Percentiles rank a stretch among this genome's conserved stretches.
These are phyloP conservation scores for Penicillium hordei DNA, from an alignment of 2,329 filamentous ascomycete genomes.

Conservation along the genomic window DNA sequence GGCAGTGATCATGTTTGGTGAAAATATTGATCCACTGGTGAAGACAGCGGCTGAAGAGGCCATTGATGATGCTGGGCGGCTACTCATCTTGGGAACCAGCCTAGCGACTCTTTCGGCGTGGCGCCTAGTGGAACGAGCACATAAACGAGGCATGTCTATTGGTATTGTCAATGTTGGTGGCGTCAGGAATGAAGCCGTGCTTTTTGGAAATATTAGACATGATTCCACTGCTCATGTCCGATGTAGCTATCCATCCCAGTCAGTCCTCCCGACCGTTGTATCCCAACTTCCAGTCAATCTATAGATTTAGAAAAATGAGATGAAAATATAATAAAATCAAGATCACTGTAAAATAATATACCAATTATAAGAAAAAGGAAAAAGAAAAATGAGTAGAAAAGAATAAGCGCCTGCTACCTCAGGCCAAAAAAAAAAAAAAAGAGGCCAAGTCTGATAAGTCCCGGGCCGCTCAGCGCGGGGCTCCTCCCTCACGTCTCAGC, in stretches of 20 bases:
- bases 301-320: neutral
- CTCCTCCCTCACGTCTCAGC: slow-evolving; percentile 25
- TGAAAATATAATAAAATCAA: neutral
- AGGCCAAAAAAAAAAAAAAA: slow-evolving; percentile 11
- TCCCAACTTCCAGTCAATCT: slow-evolving; percentile 27
- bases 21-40: slow-evolving; percentile 69
- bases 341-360: neutral
- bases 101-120: slow-evolving; percentile 95
- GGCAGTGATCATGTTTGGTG: slow-evolving; percentile 94
- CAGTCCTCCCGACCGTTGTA: slow-evolving; percentile 43
- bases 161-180: slow-evolving; percentile 75
- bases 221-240: slow-evolving; percentile 37
- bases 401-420: slow-evolving; percentile 11
- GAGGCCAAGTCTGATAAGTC: slow-evolving; percentile 4
- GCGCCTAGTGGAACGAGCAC: slow-evolving; percentile 80
- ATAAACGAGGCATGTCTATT: slow-evolving; percentile 79
- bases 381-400: neutral
- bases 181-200: slow-evolving; percentile 46
- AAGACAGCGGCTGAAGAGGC: slow-evolving; percentile 76
- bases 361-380: neutral
- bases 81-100: slow-evolving; percentile 84
- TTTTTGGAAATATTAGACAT: slow-evolving; percentile 37
- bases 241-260: slow-evolving; percentile 45
- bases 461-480: slow-evolving; percentile 24
- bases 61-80: slow-evolving; percentile 70